Evolutionary conservation across 177 flowering plant species (phyloP).

Genomic region (Telopea speciosissima): DNA sequence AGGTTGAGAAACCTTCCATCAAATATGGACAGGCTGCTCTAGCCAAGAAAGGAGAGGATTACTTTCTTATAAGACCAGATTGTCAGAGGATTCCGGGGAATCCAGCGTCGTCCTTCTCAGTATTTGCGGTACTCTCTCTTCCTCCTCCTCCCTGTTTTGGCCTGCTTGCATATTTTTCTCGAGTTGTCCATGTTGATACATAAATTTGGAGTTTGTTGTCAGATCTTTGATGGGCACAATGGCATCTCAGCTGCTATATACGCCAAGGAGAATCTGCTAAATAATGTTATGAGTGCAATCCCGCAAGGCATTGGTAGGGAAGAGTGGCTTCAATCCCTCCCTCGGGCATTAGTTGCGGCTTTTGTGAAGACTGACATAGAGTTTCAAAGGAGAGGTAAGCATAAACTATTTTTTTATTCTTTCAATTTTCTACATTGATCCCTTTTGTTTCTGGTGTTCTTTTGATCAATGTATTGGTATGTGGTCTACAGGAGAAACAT

Average conservation of each 20-base stretch:
- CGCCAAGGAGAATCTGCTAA: conserved; percentile 74
- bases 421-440: no score
- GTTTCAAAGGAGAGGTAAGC: conserved; percentile 82
- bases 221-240: conserved; percentile 99
- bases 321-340: conserved; percentile 95
- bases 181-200: background rate
- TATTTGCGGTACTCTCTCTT: conserved; percentile 70
- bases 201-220: conserved; percentile 20
- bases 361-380: conserved; percentile 97
- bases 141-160: no score
- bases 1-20: conserved; percentile 71
- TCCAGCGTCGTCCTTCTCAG: conserved; percentile 68
- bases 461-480: background rate
- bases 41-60: conserved; percentile 98
- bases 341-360: conserved; percentile 88
- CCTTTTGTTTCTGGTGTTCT: background rate
- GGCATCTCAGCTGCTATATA: conserved; percentile 93
- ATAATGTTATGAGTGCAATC: conserved; percentile 84
- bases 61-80: conserved; percentile 70
- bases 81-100: conserved; percentile 75
- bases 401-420: background rate
- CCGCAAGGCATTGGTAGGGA: conserved; percentile 72
- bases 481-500: conserved; percentile 59
- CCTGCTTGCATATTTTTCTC: background rate
- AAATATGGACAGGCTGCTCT: conserved; percentile 86